Percentiles rank a stretch among this genome's conserved stretches.
Conservation (phyloP, 2,329 filamentous ascomycete genomes). For the Dactylellina haptotyla region DNA sequence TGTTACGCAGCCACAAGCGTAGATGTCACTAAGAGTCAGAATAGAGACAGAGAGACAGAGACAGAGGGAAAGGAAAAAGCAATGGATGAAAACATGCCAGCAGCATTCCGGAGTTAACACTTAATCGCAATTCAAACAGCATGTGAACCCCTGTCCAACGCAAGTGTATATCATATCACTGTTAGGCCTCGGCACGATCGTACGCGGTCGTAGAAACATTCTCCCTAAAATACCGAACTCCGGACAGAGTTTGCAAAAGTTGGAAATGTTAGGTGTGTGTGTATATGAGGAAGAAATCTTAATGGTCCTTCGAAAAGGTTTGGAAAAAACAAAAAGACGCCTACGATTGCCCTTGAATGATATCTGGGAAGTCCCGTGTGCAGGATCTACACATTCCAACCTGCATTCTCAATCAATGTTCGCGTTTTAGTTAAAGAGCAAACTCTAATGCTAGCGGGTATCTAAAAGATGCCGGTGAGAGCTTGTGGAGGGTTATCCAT, state of each 20-base stretch:
- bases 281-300: background rate
- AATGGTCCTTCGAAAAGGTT: background rate
- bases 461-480: too few relatives aligned
- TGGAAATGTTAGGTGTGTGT: background rate
- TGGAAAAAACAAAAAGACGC: background rate
- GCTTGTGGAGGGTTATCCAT: background rate
- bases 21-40: too few relatives aligned
- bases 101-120: conserved; percentile 32
- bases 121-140: conserved; percentile 39
- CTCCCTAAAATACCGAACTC: background rate
- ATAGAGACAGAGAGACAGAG: too few relatives aligned
- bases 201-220: background rate
- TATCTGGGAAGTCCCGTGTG: conserved; percentile 26
- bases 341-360: background rate
- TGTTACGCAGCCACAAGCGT: conserved; percentile 27
- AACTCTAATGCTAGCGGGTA: background rate
- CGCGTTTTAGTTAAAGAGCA: conserved; percentile 1
- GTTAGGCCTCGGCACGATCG: background rate
- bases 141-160: conserved; percentile 9
- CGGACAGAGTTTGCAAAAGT: background rate
- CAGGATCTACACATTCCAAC: conserved; percentile 29
- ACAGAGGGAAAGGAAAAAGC: conserved; percentile 5
- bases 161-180: background rate
- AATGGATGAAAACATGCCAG: too few relatives aligned
- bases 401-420: conserved; percentile 15